Percentiles rank a stretch among this genome's conserved stretches.
phyloP scores from a whole-genome alignment of 208 protist species.

The Trypanosoma mega region DNA sequence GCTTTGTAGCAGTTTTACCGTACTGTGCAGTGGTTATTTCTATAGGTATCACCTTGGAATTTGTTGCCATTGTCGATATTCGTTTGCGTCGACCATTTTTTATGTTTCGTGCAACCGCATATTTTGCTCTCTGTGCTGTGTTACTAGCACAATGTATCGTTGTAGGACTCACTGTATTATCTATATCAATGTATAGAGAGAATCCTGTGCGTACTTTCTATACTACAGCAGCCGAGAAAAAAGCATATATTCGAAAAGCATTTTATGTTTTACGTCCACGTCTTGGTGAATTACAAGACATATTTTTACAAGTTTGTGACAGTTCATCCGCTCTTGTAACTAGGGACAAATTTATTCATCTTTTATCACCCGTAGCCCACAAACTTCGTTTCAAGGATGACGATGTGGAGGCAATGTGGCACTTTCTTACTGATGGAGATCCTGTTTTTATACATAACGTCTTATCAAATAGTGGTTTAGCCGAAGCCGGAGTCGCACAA shows the following conservation, averaged over 20 bases:
- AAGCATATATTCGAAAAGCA: conserved; percentile 15
- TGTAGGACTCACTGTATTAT: neutral
- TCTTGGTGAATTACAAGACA: conserved; percentile 6
- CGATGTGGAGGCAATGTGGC: conserved; percentile 10
- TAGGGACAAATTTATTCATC: neutral
- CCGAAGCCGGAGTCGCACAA: no score
- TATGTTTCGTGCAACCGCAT: neutral
- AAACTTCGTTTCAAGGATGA: conserved; percentile 4
- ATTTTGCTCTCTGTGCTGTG: neutral
- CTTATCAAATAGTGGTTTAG: no score
- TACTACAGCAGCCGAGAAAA: conserved; percentile 11
- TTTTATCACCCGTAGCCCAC: neutral
- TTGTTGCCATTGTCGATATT: conserved; percentile 2
- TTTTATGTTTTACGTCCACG: conserved; percentile 4
- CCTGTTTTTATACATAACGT: no score
- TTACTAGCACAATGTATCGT: neutral
- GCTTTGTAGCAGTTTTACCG: conserved; percentile 9
- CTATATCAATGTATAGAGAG: conserved; percentile 2
- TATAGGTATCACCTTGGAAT: conserved; percentile 8
- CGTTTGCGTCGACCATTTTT: conserved; percentile 6
- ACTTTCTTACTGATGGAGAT: conserved; percentile 16
- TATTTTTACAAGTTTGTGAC: conserved; percentile 13
- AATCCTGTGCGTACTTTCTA: conserved; percentile 8
- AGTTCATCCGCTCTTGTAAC: neutral
- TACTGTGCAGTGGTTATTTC: conserved; percentile 1